Evolutionary conservation across 2,329 filamentous ascomycete species (phyloP).

Genomic region (Trichoderma harzianum): DNA sequence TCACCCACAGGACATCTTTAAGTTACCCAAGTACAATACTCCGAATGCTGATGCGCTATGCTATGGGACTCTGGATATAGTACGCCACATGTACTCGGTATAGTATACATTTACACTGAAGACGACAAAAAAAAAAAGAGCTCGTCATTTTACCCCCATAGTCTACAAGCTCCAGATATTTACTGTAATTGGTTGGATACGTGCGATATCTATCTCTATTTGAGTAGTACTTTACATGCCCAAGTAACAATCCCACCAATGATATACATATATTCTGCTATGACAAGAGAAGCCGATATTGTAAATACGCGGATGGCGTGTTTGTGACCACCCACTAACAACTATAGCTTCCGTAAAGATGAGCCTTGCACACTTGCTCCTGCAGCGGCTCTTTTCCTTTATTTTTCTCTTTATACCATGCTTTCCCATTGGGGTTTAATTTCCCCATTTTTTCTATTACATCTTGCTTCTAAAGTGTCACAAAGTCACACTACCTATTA

Average conservation of each 20-base stretch:
- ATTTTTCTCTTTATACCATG: background rate
- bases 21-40: background rate
- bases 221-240: too few species aligned
- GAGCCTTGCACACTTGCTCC: background rate
- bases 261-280: background rate
- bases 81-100: too few species aligned
- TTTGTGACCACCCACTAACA: background rate
- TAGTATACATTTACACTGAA: too few species aligned
- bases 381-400: background rate
- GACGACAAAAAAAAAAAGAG: too few species aligned
- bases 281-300: background rate
- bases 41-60: background rate
- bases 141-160: too few species aligned
- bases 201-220: too few species aligned
- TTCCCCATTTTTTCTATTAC: background rate
- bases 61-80: background rate
- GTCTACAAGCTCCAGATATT: too few species aligned
- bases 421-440: background rate
- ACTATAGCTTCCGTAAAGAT: background rate
- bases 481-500: background rate
- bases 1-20: background rate
- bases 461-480: background rate
- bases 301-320: background rate
- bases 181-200: too few species aligned
- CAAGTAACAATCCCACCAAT: background rate